phyloP scores from a whole-genome alignment of 1,284 basidiomycete genomes.

The Xerocomus subilludens region DNA sequence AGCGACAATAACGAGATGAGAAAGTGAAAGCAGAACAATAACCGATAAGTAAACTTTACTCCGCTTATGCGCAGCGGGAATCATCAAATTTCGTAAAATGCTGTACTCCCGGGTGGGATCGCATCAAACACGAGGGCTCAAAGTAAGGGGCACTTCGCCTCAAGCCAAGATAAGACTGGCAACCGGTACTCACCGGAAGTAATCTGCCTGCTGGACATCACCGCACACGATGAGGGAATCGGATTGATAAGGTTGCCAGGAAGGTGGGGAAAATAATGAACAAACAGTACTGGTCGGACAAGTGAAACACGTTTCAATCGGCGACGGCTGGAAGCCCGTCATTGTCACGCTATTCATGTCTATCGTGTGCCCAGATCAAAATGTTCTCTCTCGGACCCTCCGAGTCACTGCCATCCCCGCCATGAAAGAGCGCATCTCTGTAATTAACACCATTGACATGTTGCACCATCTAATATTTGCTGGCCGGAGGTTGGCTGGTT shows the following conservation, averaged over 20 bases:
- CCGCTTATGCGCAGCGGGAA: constrained; percentile 6
- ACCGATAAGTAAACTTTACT: too few relatives aligned
- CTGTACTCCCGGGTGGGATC: constrained; percentile 16
- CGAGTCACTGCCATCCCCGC: too few relatives aligned
- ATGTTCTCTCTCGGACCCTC: too few relatives aligned
- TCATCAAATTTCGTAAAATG: constrained; percentile 13
- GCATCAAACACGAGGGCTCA: constrained; percentile 11
- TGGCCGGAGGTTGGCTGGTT: too few relatives aligned
- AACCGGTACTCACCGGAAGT: background rate
- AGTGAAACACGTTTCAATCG: constrained; percentile 1
- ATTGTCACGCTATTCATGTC: too few relatives aligned
- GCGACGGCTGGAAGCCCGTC: background rate
- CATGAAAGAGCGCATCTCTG: too few relatives aligned
- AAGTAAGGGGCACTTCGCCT: background rate
- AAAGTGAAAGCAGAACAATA: background rate
- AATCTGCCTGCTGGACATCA: background rate
- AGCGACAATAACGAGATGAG: background rate
- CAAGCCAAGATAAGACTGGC: background rate
- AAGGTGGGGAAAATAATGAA: background rate
- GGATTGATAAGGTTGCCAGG: background rate
- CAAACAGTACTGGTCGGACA: background rate
- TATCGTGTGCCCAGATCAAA: too few relatives aligned
- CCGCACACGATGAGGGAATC: background rate
- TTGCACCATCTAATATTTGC: too few relatives aligned
- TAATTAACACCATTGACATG: too few relatives aligned